phyloP scores from a whole-genome alignment of 768 basidiomycete species.

The Lepiota venenata region DNA sequence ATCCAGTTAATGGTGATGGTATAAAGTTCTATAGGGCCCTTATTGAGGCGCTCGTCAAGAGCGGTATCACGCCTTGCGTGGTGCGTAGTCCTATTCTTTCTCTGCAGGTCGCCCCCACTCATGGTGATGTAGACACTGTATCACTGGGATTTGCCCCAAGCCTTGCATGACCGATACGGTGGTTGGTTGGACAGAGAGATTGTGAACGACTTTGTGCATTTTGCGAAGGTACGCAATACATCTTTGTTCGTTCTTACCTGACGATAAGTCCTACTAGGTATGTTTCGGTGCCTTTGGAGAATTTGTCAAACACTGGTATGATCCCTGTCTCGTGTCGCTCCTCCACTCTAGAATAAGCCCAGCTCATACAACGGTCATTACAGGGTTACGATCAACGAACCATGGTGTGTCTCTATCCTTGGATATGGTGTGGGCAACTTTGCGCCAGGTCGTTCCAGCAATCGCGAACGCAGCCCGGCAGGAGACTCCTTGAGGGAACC shows the following conservation, averaged over 20 bases:
- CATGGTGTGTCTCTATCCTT: conserved; percentile 60
- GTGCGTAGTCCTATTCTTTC: conserved; percentile 27
- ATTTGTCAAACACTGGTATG: conserved; percentile 69
- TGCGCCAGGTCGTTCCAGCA: conserved; percentile 66
- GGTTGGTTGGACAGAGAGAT: conserved; percentile 74
- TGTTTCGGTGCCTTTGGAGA: conserved; percentile 74
- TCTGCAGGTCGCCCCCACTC: not conserved
- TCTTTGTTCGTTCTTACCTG: not conserved
- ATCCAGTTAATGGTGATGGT: conserved; percentile 61
- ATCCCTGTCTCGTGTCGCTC: conserved; percentile 7
- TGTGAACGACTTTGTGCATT: conserved; percentile 58
- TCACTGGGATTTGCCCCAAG: conserved; percentile 79
- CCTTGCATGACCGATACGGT: conserved; percentile 66
- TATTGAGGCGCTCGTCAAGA: conserved; percentile 59
- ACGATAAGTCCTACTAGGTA: conserved; percentile 31
- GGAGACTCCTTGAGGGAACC: conserved; percentile 63
- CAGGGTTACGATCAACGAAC: conserved; percentile 75
- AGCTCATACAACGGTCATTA: not conserved
- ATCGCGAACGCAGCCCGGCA: conserved; percentile 49
- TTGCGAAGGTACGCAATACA: conserved; percentile 39
- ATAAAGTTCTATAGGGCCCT: conserved; percentile 64
- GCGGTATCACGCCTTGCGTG: conserved; percentile 61
- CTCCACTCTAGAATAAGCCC: too few species aligned
- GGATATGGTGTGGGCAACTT: conserved; percentile 66
- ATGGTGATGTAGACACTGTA: conserved; percentile 50